Conservation (phyloP, 805 yeast species). For the Isabelozyma rhagii region DNA sequence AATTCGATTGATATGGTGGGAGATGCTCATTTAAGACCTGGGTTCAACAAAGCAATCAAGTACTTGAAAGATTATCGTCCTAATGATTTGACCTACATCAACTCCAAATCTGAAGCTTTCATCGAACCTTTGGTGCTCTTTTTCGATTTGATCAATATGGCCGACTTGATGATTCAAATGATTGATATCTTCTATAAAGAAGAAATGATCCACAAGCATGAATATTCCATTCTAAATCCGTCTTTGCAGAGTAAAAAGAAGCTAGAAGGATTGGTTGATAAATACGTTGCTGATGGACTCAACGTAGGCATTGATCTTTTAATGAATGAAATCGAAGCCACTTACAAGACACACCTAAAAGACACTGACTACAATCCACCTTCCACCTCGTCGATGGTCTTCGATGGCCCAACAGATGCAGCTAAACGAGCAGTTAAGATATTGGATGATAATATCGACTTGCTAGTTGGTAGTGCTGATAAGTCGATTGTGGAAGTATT, state of each 20-base stretch:
- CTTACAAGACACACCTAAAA: conserved; percentile 51
- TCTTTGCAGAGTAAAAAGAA: conserved; percentile 76
- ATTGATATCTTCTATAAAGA: conserved; percentile 85
- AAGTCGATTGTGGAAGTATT: conserved; percentile 86
- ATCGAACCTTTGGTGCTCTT: conserved; percentile 87
- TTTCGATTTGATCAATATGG: conserved; percentile 87
- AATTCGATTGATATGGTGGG: conserved; percentile 62
- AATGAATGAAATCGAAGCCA: conserved; percentile 72
- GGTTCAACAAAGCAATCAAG: conserved; percentile 76
- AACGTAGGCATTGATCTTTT: conserved; percentile 90
- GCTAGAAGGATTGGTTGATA: conserved; percentile 80
- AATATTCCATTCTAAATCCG: conserved; percentile 73
- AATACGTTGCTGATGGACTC: conserved; percentile 87
- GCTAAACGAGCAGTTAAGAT: conserved; percentile 62
- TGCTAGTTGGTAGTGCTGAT: conserved; percentile 80
- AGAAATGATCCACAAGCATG: conserved; percentile 64
- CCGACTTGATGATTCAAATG: conserved; percentile 91
- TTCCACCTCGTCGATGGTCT: conserved; percentile 10
- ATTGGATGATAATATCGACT: conserved; percentile 65
- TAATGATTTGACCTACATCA: conserved; percentile 27
- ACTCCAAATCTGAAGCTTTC: conserved; percentile 25
- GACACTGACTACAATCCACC: conserved; percentile 63
- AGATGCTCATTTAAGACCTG: conserved; percentile 72
- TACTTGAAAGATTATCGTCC: conserved; percentile 75
- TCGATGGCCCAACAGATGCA: conserved; percentile 51